Conservation (phyloP, 2,329 filamentous ascomycete species). For the Aspergillus phoenicis region DNA sequence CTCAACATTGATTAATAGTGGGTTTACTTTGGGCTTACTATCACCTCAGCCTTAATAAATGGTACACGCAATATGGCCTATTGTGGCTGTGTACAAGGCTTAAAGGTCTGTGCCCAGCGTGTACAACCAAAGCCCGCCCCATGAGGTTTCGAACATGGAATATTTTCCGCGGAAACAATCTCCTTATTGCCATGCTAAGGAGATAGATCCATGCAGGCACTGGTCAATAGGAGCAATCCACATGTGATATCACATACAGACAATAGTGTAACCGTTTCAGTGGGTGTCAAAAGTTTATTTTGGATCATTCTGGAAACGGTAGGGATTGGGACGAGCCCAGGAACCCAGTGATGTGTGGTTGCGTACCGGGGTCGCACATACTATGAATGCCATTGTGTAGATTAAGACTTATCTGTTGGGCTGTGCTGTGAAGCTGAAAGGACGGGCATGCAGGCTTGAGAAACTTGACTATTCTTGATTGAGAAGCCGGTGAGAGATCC, state of each 20-base stretch:
- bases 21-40: background rate
- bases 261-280: conserved; percentile 11
- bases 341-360: background rate
- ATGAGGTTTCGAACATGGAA: background rate
- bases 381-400: background rate
- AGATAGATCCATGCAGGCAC: conserved; percentile 2
- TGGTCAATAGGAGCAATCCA: background rate
- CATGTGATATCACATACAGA: conserved; percentile 13
- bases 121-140: background rate
- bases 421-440: background rate
- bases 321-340: background rate
- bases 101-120: background rate
- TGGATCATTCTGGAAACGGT: background rate
- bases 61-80: background rate
- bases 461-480: background rate
- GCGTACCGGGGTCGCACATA: background rate
- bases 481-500: background rate
- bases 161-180: background rate
- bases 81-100: background rate
- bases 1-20: background rate
- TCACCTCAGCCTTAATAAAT: background rate
- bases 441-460: background rate
- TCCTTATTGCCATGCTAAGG: background rate
- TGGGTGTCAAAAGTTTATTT: conserved; percentile 6
- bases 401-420: too few species aligned